Evolutionary conservation across 345 rosid genomes (phyloP).

Genomic region (Triadica sebifera): DNA sequence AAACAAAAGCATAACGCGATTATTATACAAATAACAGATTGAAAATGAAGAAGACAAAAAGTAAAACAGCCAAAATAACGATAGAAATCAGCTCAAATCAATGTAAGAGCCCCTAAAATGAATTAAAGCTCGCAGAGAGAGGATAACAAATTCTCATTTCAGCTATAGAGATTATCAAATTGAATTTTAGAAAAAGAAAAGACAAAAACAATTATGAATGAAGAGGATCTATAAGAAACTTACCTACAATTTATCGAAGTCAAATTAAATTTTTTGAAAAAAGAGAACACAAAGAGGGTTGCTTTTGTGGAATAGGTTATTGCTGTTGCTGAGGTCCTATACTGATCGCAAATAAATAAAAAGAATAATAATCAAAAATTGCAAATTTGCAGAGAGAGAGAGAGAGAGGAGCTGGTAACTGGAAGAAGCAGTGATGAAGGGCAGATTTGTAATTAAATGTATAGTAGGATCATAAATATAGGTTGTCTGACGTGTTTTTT

Average conservation of each 20-base stretch:
- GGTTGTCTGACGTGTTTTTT: too few relatives aligned
- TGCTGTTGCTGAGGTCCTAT: not conserved
- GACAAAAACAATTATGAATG: not conserved
- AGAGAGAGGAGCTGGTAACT: constrained; percentile 5
- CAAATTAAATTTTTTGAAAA: not conserved
- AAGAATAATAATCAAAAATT: not conserved
- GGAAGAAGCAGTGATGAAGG: not conserved
- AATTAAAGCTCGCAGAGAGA: not conserved
- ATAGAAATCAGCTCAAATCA: constrained; percentile 5
- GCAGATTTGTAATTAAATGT: too few relatives aligned
- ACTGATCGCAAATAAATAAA: too few relatives aligned
- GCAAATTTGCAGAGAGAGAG: not conserved
- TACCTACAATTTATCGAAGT: constrained; percentile 4
- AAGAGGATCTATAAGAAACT: not conserved
- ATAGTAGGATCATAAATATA: too few relatives aligned
- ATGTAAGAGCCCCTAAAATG: not conserved
- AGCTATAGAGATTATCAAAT: not conserved
- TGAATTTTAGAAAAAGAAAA: not conserved
- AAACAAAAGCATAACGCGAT: not conserved
- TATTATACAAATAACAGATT: not conserved
- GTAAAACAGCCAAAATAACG: not conserved
- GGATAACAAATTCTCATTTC: not conserved
- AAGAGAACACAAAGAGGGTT: not conserved
- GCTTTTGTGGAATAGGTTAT: not conserved
- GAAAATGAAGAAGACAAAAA: too few relatives aligned